Evolutionary conservation across 306 rosid species (phyloP), one percentile per base, ranked within the genome.

Genomic region (Begonia fuchsioides): DNA sequence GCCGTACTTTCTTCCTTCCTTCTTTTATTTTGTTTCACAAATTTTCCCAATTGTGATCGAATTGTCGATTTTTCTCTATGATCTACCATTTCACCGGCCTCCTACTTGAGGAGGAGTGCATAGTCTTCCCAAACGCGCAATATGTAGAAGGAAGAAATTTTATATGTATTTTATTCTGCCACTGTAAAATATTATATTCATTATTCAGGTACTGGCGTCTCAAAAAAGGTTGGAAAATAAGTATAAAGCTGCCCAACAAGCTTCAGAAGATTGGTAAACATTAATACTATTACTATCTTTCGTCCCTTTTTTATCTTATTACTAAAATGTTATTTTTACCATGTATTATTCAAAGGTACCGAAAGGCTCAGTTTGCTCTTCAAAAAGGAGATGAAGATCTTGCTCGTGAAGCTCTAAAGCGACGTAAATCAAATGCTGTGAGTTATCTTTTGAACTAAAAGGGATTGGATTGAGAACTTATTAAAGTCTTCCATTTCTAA

Each of bases 321-420:
- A 26, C 5, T 26, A 26, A 26, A 26, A 26, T 26, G 8, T 26
- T 26, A 26, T 26, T 26, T 26, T 26, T 26, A 26, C 35, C 8
- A 26, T 26, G 8, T 26, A 26, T 26, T 43, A 38, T 63, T 57
- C 48, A 3, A 68, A 83, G 97, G 97, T 88, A 83, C 52, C 71
- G 84, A 12, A 88, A 76, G 63, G 97, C 97, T 18, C 97, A 88
- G 55, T 77, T 88, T 55, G 97, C 97, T 52, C 86, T 88, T 55
- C 76, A 72, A 67, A 88, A 88, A 65, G 97, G 95, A 51, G 80
- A 88, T 44, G 97, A 88, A 60, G 86, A 78, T 68, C 95, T 88
- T 61, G 95, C 97, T 54, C 97, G 97, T 26, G 97, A 88, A 78
- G 97, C 97, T 53, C 64, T 88, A 46, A 88, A 78, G 63, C 77